A percentile compares a stretch with the other conserved stretches of the same genome.
These are phyloP conservation scores for Clonostachys rhizophaga DNA, from an alignment of 2,329 filamentous ascomycete genomes.

Conservation along the genomic window DNA sequence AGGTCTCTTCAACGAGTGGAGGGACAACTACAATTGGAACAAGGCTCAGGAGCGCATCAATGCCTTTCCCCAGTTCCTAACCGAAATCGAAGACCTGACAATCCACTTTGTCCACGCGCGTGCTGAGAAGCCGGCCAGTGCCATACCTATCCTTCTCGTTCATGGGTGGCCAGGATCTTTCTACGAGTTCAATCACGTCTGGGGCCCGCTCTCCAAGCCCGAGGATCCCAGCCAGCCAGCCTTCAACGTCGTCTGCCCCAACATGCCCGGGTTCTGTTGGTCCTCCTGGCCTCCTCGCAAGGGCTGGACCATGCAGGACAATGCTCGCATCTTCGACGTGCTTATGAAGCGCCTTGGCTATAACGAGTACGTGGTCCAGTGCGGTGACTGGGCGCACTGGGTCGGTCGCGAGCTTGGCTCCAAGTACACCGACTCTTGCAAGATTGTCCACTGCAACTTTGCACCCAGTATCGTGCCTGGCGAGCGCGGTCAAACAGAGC, in stretches of 20 bases:
- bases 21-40: conserved; percentile 7
- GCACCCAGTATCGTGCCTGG: conserved; percentile 26
- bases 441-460: conserved; percentile 32
- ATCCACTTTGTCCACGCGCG: conserved; percentile 10
- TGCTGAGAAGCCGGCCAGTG: conserved; percentile 5
- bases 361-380: conserved; percentile 25
- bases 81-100: conserved; percentile 6
- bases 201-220: conserved; percentile 21
- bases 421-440: conserved; percentile 21
- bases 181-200: conserved; percentile 32
- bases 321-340: conserved; percentile 21
- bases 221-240: conserved; percentile 4
- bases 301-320: conserved; percentile 26
- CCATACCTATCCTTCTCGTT: conserved; percentile 28
- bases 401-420: conserved; percentile 28
- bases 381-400: conserved; percentile 33
- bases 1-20: conserved; percentile 6
- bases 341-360: conserved; percentile 30
- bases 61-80: conserved; percentile 4
- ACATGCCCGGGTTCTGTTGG: conserved; percentile 27
- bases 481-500: conserved; percentile 17
- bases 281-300: conserved; percentile 16
- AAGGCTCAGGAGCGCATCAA: conserved; percentile 6
- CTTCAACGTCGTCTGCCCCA: conserved; percentile 30
- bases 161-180: conserved; percentile 37